Evolutionary conservation across 371 early-diverging fungal species (phyloP).

Genomic region (Lichtheimia corymbifera): DNA sequence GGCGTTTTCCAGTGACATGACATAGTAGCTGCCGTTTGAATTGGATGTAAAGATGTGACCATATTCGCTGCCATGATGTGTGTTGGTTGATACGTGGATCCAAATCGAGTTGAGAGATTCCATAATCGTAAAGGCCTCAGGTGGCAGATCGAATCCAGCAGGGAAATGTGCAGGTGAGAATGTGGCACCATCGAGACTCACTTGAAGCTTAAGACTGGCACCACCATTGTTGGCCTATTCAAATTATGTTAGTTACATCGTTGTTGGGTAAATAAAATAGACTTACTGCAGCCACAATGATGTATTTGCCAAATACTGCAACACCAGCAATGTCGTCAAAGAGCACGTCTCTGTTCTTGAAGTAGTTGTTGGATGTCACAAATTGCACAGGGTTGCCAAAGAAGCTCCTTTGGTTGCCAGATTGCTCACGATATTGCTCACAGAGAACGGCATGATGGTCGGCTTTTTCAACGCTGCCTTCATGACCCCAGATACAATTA

Average conservation of each 20-base stretch:
- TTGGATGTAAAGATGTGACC: slow-evolving; percentile 88
- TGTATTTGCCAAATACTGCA: slow-evolving; percentile 77
- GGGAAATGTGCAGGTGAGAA: slow-evolving; percentile 84
- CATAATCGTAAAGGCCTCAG: slow-evolving; percentile 80
- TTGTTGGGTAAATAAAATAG: slow-evolving; percentile 5
- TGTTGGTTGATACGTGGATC: slow-evolving; percentile 72
- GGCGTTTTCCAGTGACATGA: slow-evolving; percentile 65
- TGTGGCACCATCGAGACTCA: slow-evolving; percentile 72
- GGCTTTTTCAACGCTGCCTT: slow-evolving; percentile 53
- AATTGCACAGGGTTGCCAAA: slow-evolving; percentile 51
- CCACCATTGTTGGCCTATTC: slow-evolving; percentile 42
- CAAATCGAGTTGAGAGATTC: slow-evolving; percentile 76
- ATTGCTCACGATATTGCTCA: slow-evolving; percentile 59
- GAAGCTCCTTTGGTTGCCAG: slow-evolving; percentile 59
- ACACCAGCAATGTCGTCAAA: slow-evolving; percentile 73
- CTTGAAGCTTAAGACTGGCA: slow-evolving; percentile 59
- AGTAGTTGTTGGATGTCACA: slow-evolving; percentile 58
- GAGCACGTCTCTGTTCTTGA: slow-evolving; percentile 49
- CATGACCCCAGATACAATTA: slow-evolving; percentile 78
- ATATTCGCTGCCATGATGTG: slow-evolving; percentile 63
- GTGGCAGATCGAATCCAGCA: slow-evolving; percentile 50
- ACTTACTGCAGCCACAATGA: slow-evolving; percentile 77
- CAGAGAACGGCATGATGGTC: slow-evolving; percentile 68
- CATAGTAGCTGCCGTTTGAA: slow-evolving; percentile 84
- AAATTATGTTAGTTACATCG: background rate